Evolutionary conservation across 2,329 filamentous ascomycete species (phyloP).

Genomic region (Sporothrix brunneoviolacea): DNA sequence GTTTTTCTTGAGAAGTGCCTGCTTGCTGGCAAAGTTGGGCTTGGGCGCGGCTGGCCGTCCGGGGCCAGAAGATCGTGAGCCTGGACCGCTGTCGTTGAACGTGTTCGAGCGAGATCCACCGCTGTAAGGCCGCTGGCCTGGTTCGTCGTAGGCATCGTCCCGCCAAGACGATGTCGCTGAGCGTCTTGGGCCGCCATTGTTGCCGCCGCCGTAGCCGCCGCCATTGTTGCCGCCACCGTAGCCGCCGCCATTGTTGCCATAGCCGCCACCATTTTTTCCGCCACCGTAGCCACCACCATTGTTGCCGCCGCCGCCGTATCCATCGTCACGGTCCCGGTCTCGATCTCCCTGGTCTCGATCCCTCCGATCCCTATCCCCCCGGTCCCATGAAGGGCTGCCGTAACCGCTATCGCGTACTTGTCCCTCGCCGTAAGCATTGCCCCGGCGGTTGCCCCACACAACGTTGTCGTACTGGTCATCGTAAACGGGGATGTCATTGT

Average conservation of each 20-base stretch:
- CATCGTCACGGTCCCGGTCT: conserved; percentile 44
- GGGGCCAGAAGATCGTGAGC: conserved; percentile 49
- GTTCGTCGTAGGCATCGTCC: conserved; percentile 66
- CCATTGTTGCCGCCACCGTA: conserved; percentile 46
- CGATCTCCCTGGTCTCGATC: not conserved
- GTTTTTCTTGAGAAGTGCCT: conserved; percentile 55
- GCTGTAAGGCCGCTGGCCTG: conserved; percentile 23
- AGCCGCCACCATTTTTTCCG: too few species aligned
- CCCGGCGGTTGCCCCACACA: conserved; percentile 62
- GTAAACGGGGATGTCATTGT: conserved; percentile 90
- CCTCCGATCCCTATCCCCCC: too few species aligned
- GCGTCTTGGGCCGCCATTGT: conserved; percentile 45
- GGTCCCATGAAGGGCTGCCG: not conserved
- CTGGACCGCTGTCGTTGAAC: conserved; percentile 35
- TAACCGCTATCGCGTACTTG: conserved; percentile 29
- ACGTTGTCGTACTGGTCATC: conserved; percentile 75
- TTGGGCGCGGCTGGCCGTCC: conserved; percentile 81
- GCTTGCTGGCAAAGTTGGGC: conserved; percentile 65
- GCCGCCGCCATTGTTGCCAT: not conserved
- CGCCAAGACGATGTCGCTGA: conserved; percentile 58
- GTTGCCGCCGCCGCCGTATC: conserved; percentile 34
- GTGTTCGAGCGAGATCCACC: conserved; percentile 46
- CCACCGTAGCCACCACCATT: conserved; percentile 40
- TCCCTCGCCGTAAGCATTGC: conserved; percentile 64
- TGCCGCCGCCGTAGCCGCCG: conserved; percentile 44